Percentiles rank a stretch among this genome's conserved stretches.
phyloP scores from a whole-genome alignment of 495 filamentous ascomycete species.

The Xylaria scruposa region DNA sequence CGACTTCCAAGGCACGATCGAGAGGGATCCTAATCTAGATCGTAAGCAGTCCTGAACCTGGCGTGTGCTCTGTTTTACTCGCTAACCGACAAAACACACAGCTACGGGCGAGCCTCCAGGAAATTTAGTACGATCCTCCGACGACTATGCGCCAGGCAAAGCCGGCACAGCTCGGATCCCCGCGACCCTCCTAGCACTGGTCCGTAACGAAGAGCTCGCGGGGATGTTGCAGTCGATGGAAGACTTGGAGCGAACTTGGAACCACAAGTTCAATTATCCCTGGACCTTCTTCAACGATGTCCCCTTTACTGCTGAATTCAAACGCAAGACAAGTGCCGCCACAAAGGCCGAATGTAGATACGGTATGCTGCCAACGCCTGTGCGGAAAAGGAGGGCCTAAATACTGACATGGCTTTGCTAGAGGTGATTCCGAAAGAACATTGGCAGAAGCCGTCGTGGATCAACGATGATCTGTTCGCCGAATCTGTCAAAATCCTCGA shows the following conservation, averaged over 20 bases:
- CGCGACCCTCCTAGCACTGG: slow-evolving; percentile 91
- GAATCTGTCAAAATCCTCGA: slow-evolving; percentile 85
- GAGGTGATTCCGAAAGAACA: slow-evolving; percentile 92
- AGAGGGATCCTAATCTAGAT: slow-evolving; percentile 81
- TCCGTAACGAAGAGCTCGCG: slow-evolving; percentile 86
- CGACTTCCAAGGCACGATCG: slow-evolving; percentile 59
- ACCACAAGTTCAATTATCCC: slow-evolving; percentile 98
- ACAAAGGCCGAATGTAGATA: slow-evolving; percentile 88
- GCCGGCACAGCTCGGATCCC: slow-evolving; percentile 81
- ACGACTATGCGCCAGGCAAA: slow-evolving; percentile 74
- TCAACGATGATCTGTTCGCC: slow-evolving; percentile 81
- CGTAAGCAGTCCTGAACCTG: slow-evolving; percentile 57
- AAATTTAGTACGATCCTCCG: slow-evolving; percentile 70
- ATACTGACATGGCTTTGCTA: slow-evolving; percentile 41
- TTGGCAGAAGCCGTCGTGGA: slow-evolving; percentile 92
- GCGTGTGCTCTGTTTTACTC: not conserved
- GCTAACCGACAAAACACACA: slow-evolving; percentile 42
- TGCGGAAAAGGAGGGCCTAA: slow-evolving; percentile 7
- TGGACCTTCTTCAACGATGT: slow-evolving; percentile 99
- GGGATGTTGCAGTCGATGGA: slow-evolving; percentile 85
- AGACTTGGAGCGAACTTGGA: slow-evolving; percentile 95
- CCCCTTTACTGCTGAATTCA: slow-evolving; percentile 92
- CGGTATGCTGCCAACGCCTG: slow-evolving; percentile 59
- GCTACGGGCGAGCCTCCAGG: slow-evolving; percentile 84
- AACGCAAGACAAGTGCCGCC: slow-evolving; percentile 71